Conservation (phyloP, 768 basidiomycete genomes). For the Hirschioporus abietinus region DNA sequence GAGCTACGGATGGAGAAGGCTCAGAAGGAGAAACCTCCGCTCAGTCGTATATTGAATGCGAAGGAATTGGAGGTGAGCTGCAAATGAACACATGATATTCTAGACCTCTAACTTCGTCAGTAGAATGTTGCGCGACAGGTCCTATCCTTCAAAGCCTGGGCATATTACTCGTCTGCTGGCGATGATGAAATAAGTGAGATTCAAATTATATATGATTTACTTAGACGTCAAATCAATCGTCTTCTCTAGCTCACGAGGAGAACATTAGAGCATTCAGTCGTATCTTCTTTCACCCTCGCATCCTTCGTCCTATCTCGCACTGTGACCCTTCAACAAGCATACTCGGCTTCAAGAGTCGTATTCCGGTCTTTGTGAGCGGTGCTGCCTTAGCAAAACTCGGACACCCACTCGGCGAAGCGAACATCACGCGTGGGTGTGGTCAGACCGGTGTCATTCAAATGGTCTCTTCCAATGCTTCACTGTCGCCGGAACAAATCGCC, state of each 20-base stretch:
- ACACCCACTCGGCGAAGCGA: conserved; percentile 84
- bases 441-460: conserved; percentile 73
- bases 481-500: conserved; percentile 61
- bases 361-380: conserved; percentile 81
- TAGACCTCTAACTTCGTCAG: neutral
- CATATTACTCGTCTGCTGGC: conserved; percentile 82
- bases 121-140: conserved; percentile 69
- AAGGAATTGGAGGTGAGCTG: conserved; percentile 72
- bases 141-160: conserved; percentile 68
- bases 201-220: neutral
- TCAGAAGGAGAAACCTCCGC: conserved; percentile 53
- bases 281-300: conserved; percentile 82
- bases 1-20: conserved; percentile 64
- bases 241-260: conserved; percentile 48
- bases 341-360: conserved; percentile 61
- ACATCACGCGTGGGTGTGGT: conserved; percentile 69
- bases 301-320: conserved; percentile 61
- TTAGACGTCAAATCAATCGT: conserved; percentile 13
- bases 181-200: conserved; percentile 78
- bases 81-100: neutral
- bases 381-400: conserved; percentile 84
- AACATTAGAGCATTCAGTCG: conserved; percentile 78
- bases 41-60: conserved; percentile 66
- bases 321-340: conserved; percentile 70
- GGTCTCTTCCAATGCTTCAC: conserved; percentile 74